Evolutionary conservation across 441 rosid genomes (phyloP).

Genomic region (Populus hybrid): DNA sequence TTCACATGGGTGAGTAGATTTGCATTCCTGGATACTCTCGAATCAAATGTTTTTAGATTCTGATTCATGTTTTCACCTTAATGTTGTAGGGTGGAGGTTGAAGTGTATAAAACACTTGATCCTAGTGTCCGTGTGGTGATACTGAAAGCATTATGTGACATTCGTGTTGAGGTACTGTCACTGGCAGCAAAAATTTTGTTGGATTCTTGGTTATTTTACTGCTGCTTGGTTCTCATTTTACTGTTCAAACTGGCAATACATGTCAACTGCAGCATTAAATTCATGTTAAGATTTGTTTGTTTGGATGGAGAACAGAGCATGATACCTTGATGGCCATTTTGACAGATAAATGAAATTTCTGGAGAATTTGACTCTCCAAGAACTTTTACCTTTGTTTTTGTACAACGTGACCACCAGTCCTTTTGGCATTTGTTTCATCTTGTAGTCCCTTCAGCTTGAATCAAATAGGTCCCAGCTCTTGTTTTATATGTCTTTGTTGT

Average conservation of each 20-base stretch:
- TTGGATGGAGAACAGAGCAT: not conserved
- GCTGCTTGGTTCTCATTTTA: not conserved
- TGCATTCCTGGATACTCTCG: slow-evolving; percentile 22
- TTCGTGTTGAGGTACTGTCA: slow-evolving; percentile 87
- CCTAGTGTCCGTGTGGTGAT: slow-evolving; percentile 94
- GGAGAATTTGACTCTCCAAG: not conserved
- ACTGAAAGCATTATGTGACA: slow-evolving; percentile 93
- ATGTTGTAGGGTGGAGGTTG: slow-evolving; percentile 67
- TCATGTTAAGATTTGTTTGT: not conserved
- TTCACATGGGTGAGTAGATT: slow-evolving; percentile 80
- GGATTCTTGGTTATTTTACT: not conserved
- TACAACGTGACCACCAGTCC: too few species aligned
- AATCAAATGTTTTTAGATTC: slow-evolving; percentile 12
- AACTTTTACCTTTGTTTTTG: slow-evolving; percentile 1
- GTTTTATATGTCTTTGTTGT: not conserved
- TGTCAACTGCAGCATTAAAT: slow-evolving; percentile 6
- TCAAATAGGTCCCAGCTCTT: not conserved
- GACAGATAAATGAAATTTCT: slow-evolving; percentile 1
- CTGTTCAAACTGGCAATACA: not conserved
- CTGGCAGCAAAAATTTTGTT: not conserved
- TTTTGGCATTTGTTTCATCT: not conserved
- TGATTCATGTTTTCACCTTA: slow-evolving; percentile 26
- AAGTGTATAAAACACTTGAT: slow-evolving; percentile 76
- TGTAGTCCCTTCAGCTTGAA: not conserved
- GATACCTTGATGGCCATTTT: not conserved